A percentile compares a stretch with the other conserved stretches of the same genome.
phyloP scores from a whole-genome alignment of 73 alveolate species.

The Paramecium pentaurelia region DNA sequence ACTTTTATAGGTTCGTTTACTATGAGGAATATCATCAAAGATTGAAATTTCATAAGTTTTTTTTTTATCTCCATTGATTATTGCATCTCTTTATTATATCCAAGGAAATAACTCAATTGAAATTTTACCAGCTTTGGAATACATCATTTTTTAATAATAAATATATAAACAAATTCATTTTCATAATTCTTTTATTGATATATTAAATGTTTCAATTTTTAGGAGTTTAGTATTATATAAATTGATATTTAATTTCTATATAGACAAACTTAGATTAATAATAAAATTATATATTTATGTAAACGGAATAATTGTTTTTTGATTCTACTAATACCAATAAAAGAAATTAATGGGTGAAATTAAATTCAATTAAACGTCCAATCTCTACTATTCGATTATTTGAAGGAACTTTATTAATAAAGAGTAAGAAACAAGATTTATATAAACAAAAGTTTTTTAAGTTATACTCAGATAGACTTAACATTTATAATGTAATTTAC shows the following conservation, averaged over 20 bases:
- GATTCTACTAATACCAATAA: background rate
- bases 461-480: background rate
- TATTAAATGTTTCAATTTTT: background rate
- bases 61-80: background rate
- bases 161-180: background rate
- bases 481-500: background rate
- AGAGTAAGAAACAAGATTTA: background rate
- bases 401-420: slow-evolving; percentile 28
- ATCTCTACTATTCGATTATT: background rate
- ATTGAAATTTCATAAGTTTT: background rate
- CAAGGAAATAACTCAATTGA: slow-evolving; percentile 7
- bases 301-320: background rate
- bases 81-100: background rate
- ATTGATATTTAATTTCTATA: background rate
- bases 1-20: background rate
- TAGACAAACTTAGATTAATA: background rate
- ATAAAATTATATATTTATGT: background rate
- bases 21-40: slow-evolving; percentile 38
- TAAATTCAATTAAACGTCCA: background rate
- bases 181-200: background rate
- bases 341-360: background rate
- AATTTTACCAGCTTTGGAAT: slow-evolving; percentile 9
- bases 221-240: background rate
- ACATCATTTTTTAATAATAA: background rate
- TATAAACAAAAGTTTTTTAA: slow-evolving; percentile 4